A percentile compares a stretch with the other conserved stretches of the same genome.
phyloP scores from a whole-genome alignment of 345 rosid species.

The Eutrema japonicum region DNA sequence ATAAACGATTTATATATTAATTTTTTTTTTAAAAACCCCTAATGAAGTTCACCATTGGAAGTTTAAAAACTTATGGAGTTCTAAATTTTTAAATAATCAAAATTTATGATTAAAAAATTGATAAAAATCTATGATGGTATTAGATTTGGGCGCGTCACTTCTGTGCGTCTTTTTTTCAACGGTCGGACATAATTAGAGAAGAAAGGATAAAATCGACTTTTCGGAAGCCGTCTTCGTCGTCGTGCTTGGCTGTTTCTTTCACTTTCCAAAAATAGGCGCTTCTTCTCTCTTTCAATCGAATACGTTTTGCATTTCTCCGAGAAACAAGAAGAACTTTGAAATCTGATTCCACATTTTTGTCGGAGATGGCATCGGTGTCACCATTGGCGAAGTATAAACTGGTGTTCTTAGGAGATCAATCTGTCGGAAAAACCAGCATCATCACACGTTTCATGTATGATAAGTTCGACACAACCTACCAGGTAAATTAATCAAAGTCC shows the following conservation, averaged over 20 bases:
- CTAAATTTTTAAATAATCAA: too few relatives aligned
- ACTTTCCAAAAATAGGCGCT: conserved; percentile 27
- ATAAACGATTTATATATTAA: too few relatives aligned
- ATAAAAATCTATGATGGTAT: too few relatives aligned
- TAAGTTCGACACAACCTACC: conserved; percentile 87
- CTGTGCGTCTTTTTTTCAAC: background rate
- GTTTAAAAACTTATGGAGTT: too few relatives aligned
- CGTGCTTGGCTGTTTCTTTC: conserved; percentile 38
- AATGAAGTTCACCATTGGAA: too few relatives aligned
- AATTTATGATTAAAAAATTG: too few relatives aligned
- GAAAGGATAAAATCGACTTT: conserved; percentile 21
- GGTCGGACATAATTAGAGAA: background rate
- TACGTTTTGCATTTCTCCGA: conserved; percentile 7
- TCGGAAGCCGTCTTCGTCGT: background rate
- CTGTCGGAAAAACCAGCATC: conserved; percentile 90
- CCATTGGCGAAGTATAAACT: conserved; percentile 88
- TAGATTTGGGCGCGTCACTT: too few relatives aligned
- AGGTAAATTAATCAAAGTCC: conserved; percentile 47
- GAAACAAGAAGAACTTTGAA: conserved; percentile 4
- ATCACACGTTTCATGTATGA: conserved; percentile 94
- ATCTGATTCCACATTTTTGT: background rate
- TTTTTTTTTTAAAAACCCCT: too few relatives aligned
- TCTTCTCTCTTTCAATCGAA: background rate
- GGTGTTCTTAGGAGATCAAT: conserved; percentile 90
- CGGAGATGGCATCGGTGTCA: conserved; percentile 70